Evolutionary conservation across 2,329 filamentous ascomycete species (phyloP).

Genomic region (Sporothrix variecibatus): DNA sequence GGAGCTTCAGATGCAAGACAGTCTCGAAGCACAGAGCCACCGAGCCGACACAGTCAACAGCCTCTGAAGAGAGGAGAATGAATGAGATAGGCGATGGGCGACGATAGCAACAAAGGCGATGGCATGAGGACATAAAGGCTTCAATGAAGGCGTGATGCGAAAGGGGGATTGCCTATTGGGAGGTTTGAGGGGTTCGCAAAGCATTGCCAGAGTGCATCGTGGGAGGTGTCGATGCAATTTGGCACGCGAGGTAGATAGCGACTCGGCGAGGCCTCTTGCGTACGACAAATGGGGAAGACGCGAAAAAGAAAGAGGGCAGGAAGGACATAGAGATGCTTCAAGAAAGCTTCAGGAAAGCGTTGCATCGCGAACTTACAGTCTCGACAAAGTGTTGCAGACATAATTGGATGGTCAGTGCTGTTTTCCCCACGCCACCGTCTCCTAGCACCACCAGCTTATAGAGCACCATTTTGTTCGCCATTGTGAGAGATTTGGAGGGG

Average conservation of each 20-base stretch:
- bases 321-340: conserved; percentile 9
- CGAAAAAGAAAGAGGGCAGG: not conserved
- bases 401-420: conserved; percentile 91
- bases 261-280: not conserved
- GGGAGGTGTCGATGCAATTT: not conserved
- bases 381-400: conserved; percentile 98
- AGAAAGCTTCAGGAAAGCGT: not conserved
- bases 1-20: not conserved
- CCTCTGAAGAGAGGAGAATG: no score
- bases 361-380: conserved; percentile 56
- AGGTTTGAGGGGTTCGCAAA: no score
- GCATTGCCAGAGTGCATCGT: not conserved
- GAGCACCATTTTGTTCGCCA: conserved; percentile 92
- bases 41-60: not conserved
- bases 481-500: conserved; percentile 43
- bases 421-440: conserved; percentile 93
- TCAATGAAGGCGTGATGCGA: not conserved
- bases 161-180: not conserved
- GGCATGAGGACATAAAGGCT: not conserved
- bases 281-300: not conserved
- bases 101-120: not conserved
- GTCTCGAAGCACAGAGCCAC: not conserved
- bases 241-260: not conserved
- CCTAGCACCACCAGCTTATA: conserved; percentile 96
- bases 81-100: not conserved